Conservation (phyloP, 306 rosid species). For the Ormosia emarginata region DNA sequence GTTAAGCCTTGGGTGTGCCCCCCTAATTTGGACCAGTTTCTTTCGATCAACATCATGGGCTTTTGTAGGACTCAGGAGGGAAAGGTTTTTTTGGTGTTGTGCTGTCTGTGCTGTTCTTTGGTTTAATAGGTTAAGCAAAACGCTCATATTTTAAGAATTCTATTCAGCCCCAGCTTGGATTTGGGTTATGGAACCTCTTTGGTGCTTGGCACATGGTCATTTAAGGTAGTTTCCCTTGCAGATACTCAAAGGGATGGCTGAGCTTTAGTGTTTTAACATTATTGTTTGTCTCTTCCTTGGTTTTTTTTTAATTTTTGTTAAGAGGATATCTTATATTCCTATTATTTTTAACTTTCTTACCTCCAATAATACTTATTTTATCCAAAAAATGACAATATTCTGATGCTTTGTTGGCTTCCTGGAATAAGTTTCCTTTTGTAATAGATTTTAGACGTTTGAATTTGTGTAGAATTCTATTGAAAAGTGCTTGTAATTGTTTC, state of each 20-base stretch:
- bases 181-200: not conserved
- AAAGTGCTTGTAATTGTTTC: not conserved
- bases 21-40: too few species aligned
- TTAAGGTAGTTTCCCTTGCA: not conserved
- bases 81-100: not conserved
- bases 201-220: not conserved
- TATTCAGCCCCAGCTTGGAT: not conserved
- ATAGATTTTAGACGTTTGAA: not conserved
- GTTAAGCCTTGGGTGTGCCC: too few species aligned
- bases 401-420: conserved; percentile 10
- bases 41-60: too few species aligned
- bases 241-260: not conserved
- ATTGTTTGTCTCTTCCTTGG: not conserved
- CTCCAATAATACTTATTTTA: not conserved
- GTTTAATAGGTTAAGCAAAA: not conserved
- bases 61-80: too few species aligned
- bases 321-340: not conserved
- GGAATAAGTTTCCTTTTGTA: not conserved
- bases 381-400: not conserved
- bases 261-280: not conserved
- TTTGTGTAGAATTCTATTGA: not conserved
- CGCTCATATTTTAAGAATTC: not conserved
- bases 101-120: not conserved
- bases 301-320: not conserved
- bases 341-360: not conserved